Base-by-base conservation (phyloP, 2,329 filamentous ascomycete species). In the Cladosporium austrohemisphaericum region DNA sequence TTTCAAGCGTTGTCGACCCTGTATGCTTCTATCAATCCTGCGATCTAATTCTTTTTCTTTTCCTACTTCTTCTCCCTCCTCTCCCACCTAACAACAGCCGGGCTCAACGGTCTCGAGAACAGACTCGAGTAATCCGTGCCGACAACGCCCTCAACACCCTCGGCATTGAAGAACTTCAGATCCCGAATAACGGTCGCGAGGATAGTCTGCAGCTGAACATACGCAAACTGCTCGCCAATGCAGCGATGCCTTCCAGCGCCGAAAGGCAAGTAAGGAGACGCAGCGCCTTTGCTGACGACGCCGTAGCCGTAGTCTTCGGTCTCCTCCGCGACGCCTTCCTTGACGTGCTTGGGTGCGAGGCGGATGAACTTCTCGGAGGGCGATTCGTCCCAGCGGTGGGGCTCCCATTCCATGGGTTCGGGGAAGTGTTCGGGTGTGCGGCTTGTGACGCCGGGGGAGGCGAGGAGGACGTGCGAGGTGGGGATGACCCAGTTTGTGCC, bases 161-260 rank as follows among this genome's bases (percentile, higher is more conserved):
- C 82, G 2, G 83, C 68, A 60, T 89, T 94, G 63, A 78, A 76
- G 67, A 95, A 81, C 73, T 88, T 92, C 74, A 95, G 88, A 46
- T 82, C 67, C 41, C 89, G 79, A 32, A 95, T 86, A 57, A 91
- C 73, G 51, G 83, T 83, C 43, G 84, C 88, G 10, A 85, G 75
- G 57, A 97, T 94, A 36, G 88, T 90, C 66, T 91, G 85, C 55
- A 97, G 76, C 72, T 97, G 92, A 51, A 94, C 78, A 66, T 94
- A 95, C 59, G 92, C 92, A 68, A 96, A 97, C 64, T 95, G 89
- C 76, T 97, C 92, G 57, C 92, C 92, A 64, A 97, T 96, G 71
- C 92, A 97, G 57, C 92, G 79, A 71, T 97, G 92, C 58, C 92
- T 79, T 33, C 92, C 92, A 23, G 91, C 92, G 51, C 92, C 92